Conservation (phyloP, 345 rosid species). For the Arabis alpina region DNA sequence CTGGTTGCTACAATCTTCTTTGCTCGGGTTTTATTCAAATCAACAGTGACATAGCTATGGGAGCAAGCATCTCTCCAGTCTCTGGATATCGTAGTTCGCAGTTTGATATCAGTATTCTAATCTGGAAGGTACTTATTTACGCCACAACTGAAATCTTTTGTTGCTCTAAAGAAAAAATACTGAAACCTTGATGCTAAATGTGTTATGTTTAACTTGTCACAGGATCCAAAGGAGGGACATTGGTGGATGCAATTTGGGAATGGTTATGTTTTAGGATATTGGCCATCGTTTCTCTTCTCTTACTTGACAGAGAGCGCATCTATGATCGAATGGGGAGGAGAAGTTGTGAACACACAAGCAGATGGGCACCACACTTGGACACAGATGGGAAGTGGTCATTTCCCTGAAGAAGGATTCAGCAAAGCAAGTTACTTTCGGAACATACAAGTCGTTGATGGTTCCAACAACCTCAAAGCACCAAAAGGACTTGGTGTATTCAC, state of each 20-base stretch:
- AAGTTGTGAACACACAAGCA: conserved; percentile 86
- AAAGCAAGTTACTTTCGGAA: conserved; percentile 91
- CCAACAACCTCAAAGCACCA: conserved; percentile 94
- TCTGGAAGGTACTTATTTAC: conserved; percentile 79
- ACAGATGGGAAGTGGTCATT: conserved; percentile 98
- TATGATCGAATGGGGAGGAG: conserved; percentile 99
- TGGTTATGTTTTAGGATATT: conserved; percentile 81
- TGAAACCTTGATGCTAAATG: neutral
- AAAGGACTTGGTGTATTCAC: conserved; percentile 85
- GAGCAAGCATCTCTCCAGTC: conserved; percentile 96
- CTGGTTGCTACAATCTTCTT: conserved; percentile 98
- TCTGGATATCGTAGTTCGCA: conserved; percentile 83
- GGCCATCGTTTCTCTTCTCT: conserved; percentile 97
- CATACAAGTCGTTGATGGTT: conserved; percentile 82
- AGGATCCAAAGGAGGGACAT: conserved; percentile 98
- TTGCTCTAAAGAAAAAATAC: neutral
- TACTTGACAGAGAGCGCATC: conserved; percentile 94
- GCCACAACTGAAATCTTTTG: neutral
- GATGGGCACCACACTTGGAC: conserved; percentile 87
- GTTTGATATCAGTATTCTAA: conserved; percentile 91
- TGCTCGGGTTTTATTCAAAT: conserved; percentile 97
- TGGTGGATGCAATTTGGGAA: conserved; percentile 99
- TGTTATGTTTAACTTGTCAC: conserved; percentile 15
- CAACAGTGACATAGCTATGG: conserved; percentile 94
- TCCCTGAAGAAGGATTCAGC: conserved; percentile 96